Percentiles rank a stretch among this genome's conserved stretches.
These are phyloP conservation scores for Pichia rugopelliculosa DNA, from an alignment of 805 yeast species.

Conservation along the genomic window DNA sequence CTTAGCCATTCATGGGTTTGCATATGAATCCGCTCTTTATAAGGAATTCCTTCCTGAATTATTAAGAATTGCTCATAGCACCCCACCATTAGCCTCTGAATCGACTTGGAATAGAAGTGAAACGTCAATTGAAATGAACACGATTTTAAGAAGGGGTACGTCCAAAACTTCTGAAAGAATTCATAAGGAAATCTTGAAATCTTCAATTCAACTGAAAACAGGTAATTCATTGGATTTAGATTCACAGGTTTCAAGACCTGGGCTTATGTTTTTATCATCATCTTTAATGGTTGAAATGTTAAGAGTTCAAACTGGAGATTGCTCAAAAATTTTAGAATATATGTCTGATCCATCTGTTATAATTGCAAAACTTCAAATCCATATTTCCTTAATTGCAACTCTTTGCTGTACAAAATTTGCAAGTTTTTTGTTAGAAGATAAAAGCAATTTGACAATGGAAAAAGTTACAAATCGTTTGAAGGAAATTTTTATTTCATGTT, in stretches of 20 bases:
- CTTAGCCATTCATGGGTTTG: conserved; percentile 83
- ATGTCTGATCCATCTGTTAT: conserved; percentile 80
- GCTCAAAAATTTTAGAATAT: conserved; percentile 69
- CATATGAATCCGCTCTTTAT: conserved; percentile 49
- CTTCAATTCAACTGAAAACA: conserved; percentile 42
- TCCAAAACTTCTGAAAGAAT: conserved; percentile 72
- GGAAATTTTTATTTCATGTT: conserved; percentile 57
- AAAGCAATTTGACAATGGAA: conserved; percentile 47
- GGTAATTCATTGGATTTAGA: conserved; percentile 33
- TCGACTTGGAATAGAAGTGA: conserved; percentile 76
- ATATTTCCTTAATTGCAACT: conserved; percentile 57
- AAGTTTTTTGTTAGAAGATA: conserved; percentile 45
- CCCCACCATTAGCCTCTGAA: conserved; percentile 86
- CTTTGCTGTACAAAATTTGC: conserved; percentile 53
- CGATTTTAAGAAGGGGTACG: conserved; percentile 83
- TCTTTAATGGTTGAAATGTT: conserved; percentile 70
- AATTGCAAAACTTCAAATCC: conserved; percentile 59
- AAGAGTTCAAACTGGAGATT: conserved; percentile 73
- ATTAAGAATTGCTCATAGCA: conserved; percentile 67
- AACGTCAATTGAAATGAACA: conserved; percentile 85
- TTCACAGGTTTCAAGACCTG: conserved; percentile 56
- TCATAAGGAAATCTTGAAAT: conserved; percentile 55
- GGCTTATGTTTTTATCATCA: conserved; percentile 82
- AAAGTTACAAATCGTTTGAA: conserved; percentile 63
- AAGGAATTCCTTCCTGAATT: conserved; percentile 42